Evolutionary conservation across 805 yeast species (phyloP), one percentile per base, ranked within the genome.

Genomic region (Nakazawaea wickerhamii): DNA sequence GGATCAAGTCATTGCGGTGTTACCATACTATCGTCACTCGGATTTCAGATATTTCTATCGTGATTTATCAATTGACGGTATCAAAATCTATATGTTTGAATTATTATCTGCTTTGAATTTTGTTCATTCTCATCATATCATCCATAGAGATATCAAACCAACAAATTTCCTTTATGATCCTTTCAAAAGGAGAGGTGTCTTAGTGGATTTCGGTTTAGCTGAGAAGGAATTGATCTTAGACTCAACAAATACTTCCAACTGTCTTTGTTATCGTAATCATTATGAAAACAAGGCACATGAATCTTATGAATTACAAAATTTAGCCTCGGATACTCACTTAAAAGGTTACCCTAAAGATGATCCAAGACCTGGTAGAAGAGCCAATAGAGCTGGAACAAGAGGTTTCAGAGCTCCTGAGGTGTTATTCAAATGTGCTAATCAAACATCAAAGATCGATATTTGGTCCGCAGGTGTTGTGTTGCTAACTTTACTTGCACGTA

Each of bases 371-470:
- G 86, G 93, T 1, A 73, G 95, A 54, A 73, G 99, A 44, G 98
- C 98, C 0, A 93, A 93, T 55, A 79, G 99, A 53, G 99, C 99
- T 14, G 97, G 97, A 7, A 89, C 97, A 1, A 71, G 97, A 52
- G 97, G 97, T 0, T 89, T 89, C 56, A 71, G 97, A 51, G 96
- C 97, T 0, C 96, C 96, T 0, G 97, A 89, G 58, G 96, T 89
- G 4, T 65, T 90, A 42, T 73, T 88, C 62, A 88, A 87, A 58
- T 89, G 97, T 61, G 75, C 84, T 1, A 79, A 84, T 45, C 97
- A 89, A 64, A 72, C 84, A 3, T 76, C 85, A 5, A 84, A 82
- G 58, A 77, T 89, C 34, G 97, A 89, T 60, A 75, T 87, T 7
- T 89, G 97, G 97, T 82, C 95, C 1, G 95, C 88, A 0, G 97